Percentiles rank a stretch among this genome's conserved stretches.
phyloP scores from a whole-genome alignment of 202 grass and related monocot genomes.

The Cymbopogon flexuosus region DNA sequence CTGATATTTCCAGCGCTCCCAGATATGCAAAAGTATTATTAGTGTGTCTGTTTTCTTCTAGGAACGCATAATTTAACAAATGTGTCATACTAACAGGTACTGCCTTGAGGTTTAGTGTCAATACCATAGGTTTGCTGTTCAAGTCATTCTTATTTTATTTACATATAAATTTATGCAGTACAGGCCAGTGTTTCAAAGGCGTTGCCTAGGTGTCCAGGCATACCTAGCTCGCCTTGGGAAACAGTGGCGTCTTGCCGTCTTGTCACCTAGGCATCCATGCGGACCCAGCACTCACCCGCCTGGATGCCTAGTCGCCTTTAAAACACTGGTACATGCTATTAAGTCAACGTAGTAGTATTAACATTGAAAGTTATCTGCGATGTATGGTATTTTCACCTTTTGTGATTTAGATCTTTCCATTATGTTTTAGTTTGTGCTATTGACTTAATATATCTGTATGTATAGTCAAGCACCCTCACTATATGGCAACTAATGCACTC shows the following conservation, averaged over 20 bases:
- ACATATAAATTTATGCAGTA: neutral
- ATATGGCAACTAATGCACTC: neutral
- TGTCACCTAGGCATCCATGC: too few species aligned
- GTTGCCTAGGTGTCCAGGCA: neutral
- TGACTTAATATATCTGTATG: conserved; percentile 4
- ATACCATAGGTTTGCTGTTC: neutral
- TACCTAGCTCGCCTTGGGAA: neutral
- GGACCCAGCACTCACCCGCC: neutral
- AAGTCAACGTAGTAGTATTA: neutral
- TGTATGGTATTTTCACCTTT: neutral
- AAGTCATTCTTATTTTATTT: neutral
- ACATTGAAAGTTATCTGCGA: neutral
- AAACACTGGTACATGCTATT: neutral
- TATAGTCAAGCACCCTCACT: neutral
- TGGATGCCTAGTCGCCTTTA: neutral
- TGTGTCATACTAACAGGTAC: neutral
- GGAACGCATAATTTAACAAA: neutral
- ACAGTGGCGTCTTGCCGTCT: neutral
- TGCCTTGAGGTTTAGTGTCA: neutral
- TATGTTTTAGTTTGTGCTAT: neutral
- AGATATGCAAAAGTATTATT: neutral
- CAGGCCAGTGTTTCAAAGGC: neutral
- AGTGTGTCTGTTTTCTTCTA: neutral
- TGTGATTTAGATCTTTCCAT: neutral
- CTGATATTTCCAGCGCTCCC: neutral